Base-by-base conservation (phyloP, 306 rosid genomes). In the Rosa lucieae region DNA sequence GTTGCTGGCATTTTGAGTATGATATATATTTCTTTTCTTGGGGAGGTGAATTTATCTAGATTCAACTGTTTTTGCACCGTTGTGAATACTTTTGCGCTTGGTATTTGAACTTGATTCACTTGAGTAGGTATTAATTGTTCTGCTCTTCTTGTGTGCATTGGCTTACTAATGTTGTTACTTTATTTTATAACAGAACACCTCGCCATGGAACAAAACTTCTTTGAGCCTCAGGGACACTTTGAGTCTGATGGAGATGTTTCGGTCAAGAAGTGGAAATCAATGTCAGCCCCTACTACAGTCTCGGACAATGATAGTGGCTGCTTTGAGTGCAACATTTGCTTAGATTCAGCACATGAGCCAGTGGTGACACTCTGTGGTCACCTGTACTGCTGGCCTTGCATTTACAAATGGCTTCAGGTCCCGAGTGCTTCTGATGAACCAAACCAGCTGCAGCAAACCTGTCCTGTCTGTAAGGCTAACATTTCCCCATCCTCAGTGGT, bases 281-380 rank as follows among this genome's bases (percentile, higher is more conserved):
- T 81, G 61, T 67, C 92, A 42, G 43, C 84, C 8, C 81, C 81
- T 59, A 32, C 84, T 42, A 62, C 69, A n/a, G 51, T 77, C n/a
- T 53, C 89, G 1, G 90, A 80, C 11, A 78, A 81, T 48, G 90
- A 81, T 3, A 75, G 58, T 49, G 92, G 89, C 73, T 86, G 91
- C 85, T 92, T 92, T 76, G 97, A 92, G 61, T 94, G 99, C 89
- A 94, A 91, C 72, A 94, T 94, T 76, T 94, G 97, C 83, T 81
- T 94, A 70, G 99, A 94, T 80, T 87, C 97, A 6, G 94, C 94
- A 8, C 77, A 87, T 48, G 97, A 94, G 20, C 99, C 97, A 56
- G 93, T 94, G 56, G 94, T 94, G 79, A 94, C 99, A 69, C 83
- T 92, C 32, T 94, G 99, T n/a, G 97, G 99, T 39, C 99, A 94